These are phyloP conservation scores for Ulmus americana DNA, from an alignment of 331 rosid genomes.

Conservation along the genomic window DNA sequence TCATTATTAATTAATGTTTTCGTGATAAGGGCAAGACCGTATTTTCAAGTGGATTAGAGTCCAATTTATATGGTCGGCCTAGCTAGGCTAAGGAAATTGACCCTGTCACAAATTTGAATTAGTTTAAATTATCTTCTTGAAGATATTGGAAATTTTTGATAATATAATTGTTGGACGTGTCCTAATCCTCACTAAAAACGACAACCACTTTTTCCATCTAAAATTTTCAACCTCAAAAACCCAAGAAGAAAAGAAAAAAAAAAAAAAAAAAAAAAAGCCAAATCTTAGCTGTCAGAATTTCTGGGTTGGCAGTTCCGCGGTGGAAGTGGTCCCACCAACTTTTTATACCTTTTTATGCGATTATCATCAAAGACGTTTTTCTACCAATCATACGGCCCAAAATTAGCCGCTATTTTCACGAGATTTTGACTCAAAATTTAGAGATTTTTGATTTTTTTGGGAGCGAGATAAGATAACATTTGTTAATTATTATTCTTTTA, in stretches of 20 bases:
- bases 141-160: neutral
- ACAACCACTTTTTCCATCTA: neutral
- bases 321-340: constrained; percentile 27
- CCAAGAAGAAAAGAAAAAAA: constrained; percentile 10
- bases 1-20: neutral
- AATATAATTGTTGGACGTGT: constrained; percentile 9
- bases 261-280: constrained; percentile 21
- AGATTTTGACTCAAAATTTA: constrained; percentile 9
- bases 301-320: constrained; percentile 26
- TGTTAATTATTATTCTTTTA: neutral
- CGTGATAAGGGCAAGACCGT: neutral
- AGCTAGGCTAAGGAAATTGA: neutral
- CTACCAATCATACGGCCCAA: constrained; percentile 7
- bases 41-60: neutral
- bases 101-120: neutral
- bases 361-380: neutral
- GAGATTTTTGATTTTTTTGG: no score
- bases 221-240: neutral
- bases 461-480: neutral
- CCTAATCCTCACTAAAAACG: neutral
- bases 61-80: neutral
- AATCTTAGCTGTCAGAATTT: constrained; percentile 19
- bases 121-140: constrained; percentile 16
- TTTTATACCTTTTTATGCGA: neutral
- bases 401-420: constrained; percentile 7